Conservation (phyloP, 257 asterid genomes). For the Craterostigma plantagineum region DNA sequence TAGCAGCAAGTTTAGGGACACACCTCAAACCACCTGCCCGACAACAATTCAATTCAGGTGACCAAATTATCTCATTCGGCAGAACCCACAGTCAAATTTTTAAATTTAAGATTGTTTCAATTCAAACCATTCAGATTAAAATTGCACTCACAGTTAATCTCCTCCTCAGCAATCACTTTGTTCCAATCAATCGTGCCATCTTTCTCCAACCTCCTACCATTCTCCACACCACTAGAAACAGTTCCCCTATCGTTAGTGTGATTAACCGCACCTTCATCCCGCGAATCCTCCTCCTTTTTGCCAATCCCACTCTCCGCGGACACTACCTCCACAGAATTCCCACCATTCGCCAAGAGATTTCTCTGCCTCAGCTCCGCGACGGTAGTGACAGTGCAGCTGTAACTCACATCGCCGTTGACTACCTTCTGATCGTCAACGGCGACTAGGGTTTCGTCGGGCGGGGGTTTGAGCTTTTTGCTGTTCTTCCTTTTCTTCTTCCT, state of each 20-base stretch:
- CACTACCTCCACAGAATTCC: constrained; percentile 24
- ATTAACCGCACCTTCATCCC: constrained; percentile 11
- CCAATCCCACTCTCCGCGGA: constrained; percentile 23
- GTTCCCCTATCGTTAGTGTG: constrained; percentile 16
- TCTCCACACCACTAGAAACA: constrained; percentile 22
- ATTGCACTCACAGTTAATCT: constrained; percentile 21
- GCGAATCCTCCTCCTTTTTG: constrained; percentile 13
- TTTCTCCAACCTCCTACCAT: constrained; percentile 45
- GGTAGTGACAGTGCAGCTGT: constrained; percentile 19
- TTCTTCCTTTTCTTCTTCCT: constrained; percentile 30
- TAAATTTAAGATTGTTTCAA: too few relatives aligned
- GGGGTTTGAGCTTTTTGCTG: constrained; percentile 14
- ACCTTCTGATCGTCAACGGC: constrained; percentile 10
- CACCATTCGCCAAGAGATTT: constrained; percentile 31
- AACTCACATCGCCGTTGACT: constrained; percentile 19
- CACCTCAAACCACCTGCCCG: too few relatives aligned
- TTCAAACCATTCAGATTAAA: not conserved
- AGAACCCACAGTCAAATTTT: too few relatives aligned
- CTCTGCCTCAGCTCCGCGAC: constrained; percentile 69
- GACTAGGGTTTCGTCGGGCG: constrained; percentile 10
- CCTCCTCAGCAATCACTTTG: constrained; percentile 57
- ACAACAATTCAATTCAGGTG: too few relatives aligned
- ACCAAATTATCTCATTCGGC: too few relatives aligned
- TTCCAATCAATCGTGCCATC: constrained; percentile 77
- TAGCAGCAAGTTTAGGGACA: too few relatives aligned